These are phyloP conservation scores for Ustilago lituana DNA, from an alignment of 1,284 basidiomycete species.

Conservation along the genomic window DNA sequence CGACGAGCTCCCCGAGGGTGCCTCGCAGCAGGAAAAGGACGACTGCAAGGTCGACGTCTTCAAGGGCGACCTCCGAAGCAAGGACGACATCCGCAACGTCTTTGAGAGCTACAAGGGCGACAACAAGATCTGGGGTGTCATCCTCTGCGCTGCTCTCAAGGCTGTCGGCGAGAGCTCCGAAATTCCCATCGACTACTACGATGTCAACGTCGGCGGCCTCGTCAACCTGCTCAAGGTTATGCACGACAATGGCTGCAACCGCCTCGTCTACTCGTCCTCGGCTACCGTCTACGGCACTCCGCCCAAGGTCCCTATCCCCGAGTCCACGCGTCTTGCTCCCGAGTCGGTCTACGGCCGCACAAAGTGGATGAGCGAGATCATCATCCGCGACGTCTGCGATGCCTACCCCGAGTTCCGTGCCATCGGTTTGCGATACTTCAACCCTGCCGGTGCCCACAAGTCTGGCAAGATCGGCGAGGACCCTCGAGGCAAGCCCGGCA, in stretches of 20 bases:
- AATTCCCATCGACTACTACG: conserved; percentile 78
- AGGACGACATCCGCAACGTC: conserved; percentile 52
- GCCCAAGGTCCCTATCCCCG: conserved; percentile 90
- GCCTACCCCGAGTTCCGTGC: conserved; percentile 81
- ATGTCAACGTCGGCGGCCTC: conserved; percentile 63
- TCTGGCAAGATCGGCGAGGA: conserved; percentile 96
- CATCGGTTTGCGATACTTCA: conserved; percentile 93
- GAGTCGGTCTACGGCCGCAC: conserved; percentile 95
- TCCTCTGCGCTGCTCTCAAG: conserved; percentile 97
- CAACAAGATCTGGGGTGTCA: conserved; percentile 84
- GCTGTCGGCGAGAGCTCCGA: conserved; percentile 97
- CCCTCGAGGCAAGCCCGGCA: conserved; percentile 91
- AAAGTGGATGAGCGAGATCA: conserved; percentile 91
- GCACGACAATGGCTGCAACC: conserved; percentile 81
- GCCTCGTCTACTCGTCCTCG: conserved; percentile 95
- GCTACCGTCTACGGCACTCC: conserved; percentile 99
- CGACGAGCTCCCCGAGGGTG: conserved; percentile 74
- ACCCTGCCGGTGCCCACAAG: conserved; percentile 94
- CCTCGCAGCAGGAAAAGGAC: conserved; percentile 76
- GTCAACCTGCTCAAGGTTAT: conserved; percentile 71
- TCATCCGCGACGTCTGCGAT: conserved; percentile 88
- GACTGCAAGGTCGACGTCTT: conserved; percentile 77
- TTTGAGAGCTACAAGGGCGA: conserved; percentile 56
- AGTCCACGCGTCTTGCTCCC: conserved; percentile 85
- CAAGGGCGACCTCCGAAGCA: conserved; percentile 62